phyloP scores from a whole-genome alignment of 2,329 filamentous ascomycete genomes.

The Colletotrichum agaves region DNA sequence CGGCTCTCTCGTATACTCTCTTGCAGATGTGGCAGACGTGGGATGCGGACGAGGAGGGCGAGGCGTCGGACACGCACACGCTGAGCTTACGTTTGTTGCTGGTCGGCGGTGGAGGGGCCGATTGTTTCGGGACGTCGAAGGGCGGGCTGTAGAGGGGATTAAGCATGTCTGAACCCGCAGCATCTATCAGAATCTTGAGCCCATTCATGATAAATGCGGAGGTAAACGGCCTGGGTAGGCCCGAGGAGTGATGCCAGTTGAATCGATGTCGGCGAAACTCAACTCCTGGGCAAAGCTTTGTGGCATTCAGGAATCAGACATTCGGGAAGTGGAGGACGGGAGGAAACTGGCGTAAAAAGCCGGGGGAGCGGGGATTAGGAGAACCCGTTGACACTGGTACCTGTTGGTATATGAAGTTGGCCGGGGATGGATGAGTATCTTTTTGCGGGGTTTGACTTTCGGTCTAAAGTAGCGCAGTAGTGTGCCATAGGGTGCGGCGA shows the following conservation, averaged over 20 bases:
- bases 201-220: slow-evolving; percentile 28
- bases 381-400: neutral
- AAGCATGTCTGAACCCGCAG: slow-evolving; percentile 35
- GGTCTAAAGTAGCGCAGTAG: neutral
- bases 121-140: slow-evolving; percentile 17
- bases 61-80: slow-evolving; percentile 23
- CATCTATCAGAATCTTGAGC: slow-evolving; percentile 33
- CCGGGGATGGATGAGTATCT: neutral
- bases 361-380: slow-evolving; percentile 11
- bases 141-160: slow-evolving; percentile 23
- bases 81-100: slow-evolving; percentile 30
- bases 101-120: slow-evolving; percentile 15
- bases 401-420: neutral
- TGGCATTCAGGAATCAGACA: neutral
- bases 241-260: slow-evolving; percentile 5
- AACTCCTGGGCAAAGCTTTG: slow-evolving; percentile 1
- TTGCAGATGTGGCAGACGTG: slow-evolving; percentile 35
- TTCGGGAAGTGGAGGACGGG: slow-evolving; percentile 34
- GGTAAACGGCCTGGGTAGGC: neutral
- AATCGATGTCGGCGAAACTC: slow-evolving; percentile 19
- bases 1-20: slow-evolving; percentile 33
- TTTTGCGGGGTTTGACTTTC: slow-evolving; percentile 7
- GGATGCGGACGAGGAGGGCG: slow-evolving; percentile 8
- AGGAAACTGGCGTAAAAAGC: neutral
- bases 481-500: neutral